A percentile compares a stretch with the other conserved stretches of the same genome.
Conservation (phyloP, 306 rosid species). For the Gillenia trifoliata region DNA sequence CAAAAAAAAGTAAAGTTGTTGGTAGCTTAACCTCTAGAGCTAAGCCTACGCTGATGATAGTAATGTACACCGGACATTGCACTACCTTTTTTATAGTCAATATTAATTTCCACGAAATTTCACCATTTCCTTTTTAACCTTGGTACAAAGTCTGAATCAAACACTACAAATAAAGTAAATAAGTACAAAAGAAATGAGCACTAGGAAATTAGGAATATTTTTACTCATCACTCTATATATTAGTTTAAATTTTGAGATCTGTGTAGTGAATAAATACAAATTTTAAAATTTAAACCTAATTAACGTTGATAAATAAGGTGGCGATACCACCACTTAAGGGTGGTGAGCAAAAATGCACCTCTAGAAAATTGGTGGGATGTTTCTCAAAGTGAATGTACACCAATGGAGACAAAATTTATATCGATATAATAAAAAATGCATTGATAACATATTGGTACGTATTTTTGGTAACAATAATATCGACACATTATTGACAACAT, state of each 20-base stretch:
- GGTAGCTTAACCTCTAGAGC: background rate
- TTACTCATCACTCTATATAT: too few species aligned
- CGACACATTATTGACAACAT: too few species aligned
- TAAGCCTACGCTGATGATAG: background rate
- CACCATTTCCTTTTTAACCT: background rate
- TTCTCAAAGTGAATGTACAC: constrained; percentile 13
- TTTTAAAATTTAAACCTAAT: too few species aligned
- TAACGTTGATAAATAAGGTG: too few species aligned
- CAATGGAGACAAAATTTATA: background rate
- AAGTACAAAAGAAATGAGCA: background rate
- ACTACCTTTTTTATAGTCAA: background rate
- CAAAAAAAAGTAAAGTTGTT: background rate
- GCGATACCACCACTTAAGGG: too few species aligned
- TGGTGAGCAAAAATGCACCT: too few species aligned
- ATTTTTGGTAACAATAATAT: too few species aligned
- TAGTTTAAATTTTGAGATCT: too few species aligned
- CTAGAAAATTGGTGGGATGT: constrained; percentile 41
- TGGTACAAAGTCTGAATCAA: background rate
- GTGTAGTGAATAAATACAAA: too few species aligned
- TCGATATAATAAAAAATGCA: too few species aligned
- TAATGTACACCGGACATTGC: background rate
- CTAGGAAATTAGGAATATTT: too few species aligned
- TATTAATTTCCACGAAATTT: background rate
- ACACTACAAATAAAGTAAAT: background rate
- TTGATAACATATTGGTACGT: too few species aligned